These are phyloP conservation scores for Pythium volutum DNA, from an alignment of 352 stramenopile species.

Conservation along the genomic window DNA sequence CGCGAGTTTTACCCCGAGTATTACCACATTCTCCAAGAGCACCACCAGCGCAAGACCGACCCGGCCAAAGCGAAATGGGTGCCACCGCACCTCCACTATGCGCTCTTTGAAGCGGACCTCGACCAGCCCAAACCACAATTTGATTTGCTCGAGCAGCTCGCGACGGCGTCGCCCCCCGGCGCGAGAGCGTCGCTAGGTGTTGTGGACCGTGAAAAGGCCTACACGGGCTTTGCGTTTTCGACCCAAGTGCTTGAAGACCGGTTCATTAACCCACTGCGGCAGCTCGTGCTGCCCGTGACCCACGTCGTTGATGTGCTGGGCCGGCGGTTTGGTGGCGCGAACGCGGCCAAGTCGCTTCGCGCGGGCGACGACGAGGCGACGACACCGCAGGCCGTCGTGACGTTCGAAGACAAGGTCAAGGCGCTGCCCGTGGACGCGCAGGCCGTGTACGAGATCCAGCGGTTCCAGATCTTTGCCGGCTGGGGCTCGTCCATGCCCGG, in stretches of 20 bases:
- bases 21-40: slow-evolving; percentile 85
- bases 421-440: slow-evolving; percentile 58
- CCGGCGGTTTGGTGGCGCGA: slow-evolving; percentile 10
- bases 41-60: slow-evolving; percentile 45
- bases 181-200: not conserved
- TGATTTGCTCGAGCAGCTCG: slow-evolving; percentile 45
- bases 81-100: slow-evolving; percentile 59
- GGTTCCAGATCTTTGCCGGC: slow-evolving; percentile 79
- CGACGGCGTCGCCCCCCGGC: slow-evolving; percentile 17
- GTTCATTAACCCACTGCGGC: slow-evolving; percentile 74
- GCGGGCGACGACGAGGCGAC: slow-evolving; percentile 20
- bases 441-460: slow-evolving; percentile 78
- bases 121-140: slow-evolving; percentile 54
- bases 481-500: slow-evolving; percentile 77
- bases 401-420: slow-evolving; percentile 67
- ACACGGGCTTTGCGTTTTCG: slow-evolving; percentile 85
- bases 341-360: slow-evolving; percentile 8
- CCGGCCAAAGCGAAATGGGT: slow-evolving; percentile 53
- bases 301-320: slow-evolving; percentile 42
- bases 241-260: slow-evolving; percentile 74
- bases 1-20: slow-evolving; percentile 81
- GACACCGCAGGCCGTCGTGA: not conserved
- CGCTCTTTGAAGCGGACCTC: slow-evolving; percentile 71
- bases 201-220: slow-evolving; percentile 42
- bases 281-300: slow-evolving; percentile 66